These are phyloP conservation scores for Phytophthora foliorum DNA, from an alignment of 352 stramenopile species.

Conservation along the genomic window DNA sequence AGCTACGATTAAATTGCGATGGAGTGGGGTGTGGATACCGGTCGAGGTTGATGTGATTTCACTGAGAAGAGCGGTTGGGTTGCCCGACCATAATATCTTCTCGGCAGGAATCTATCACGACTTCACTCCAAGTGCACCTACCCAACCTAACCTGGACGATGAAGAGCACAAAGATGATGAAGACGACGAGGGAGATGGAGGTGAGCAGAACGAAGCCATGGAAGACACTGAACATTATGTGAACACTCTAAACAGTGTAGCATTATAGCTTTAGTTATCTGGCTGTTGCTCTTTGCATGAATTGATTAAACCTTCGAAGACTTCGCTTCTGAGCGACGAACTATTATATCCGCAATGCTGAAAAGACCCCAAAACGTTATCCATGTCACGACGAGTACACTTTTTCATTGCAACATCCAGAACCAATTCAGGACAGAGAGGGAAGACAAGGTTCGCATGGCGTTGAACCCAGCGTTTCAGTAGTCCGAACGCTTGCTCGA, in stretches of 20 bases:
- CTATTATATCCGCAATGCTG: not conserved
- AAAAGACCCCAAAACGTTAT: not conserved
- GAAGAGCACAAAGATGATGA: not conserved
- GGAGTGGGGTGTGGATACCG: not conserved
- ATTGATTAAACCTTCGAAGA: not conserved
- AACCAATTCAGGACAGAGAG: not conserved
- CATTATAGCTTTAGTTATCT: not conserved
- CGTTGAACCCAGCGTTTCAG: not conserved
- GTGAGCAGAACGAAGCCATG: not conserved
- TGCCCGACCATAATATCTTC: not conserved
- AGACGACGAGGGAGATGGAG: not conserved
- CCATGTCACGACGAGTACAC: not conserved
- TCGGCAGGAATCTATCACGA: not conserved
- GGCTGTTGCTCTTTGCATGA: not conserved
- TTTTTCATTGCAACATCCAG: not conserved
- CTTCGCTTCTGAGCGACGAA: not conserved
- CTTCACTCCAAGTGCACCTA: not conserved
- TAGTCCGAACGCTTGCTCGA: not conserved
- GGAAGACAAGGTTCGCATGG: not conserved
- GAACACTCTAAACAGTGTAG: too few relatives aligned
- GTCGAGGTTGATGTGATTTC: not conserved
- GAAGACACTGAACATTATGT: not conserved
- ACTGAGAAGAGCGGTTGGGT: not conserved
- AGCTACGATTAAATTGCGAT: not conserved
- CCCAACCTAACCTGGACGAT: not conserved